Evolutionary conservation across 495 filamentous ascomycete genomes (phyloP), one percentile per base, ranked within the genome.

Genomic region (Echria macrotheca): DNA sequence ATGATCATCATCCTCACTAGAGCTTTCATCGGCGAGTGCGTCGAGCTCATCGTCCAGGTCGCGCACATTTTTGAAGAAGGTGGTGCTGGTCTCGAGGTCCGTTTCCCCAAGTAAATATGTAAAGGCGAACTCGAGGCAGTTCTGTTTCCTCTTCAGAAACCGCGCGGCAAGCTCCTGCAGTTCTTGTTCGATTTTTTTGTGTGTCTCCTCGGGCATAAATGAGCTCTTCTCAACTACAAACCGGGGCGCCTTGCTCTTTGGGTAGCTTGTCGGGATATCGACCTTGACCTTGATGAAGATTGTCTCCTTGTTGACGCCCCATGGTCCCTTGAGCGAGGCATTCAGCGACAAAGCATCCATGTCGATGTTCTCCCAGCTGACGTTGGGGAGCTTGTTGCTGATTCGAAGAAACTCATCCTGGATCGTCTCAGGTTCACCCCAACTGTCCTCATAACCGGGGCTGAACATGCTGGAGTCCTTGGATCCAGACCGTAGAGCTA

Each of bases 351-450:
- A 77, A 32, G 83, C 72, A 28, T 86, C 79, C 59, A 93, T 81
- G 64, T 95, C 78, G 33, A 95, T 86, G n/a, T 84, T 80, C 32
- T 96, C 89, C 66, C 91, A 94, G 40, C 71, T 80, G 29, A 96
- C 86, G 61, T 94, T 95, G 6, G 79, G 82, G 53, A 91, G 87
- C 52, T 84, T 89, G 24, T 81, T 81, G 44, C 85, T 86, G 22
- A 95, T 87, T 17, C 86, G 80, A 15, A 89, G 80, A 36, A 96
- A 88, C 62, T 96, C 91, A 53, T 94, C 89, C 41, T 87, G 87
- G 21, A 95, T 70, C 10, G 83, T 84, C 65, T 95, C 89, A 3
- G 81, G 81, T 14, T 80, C 74, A 54, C 86, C 87, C 86, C 88
- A 91, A 28, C 79, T 68, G 17, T 61, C 67, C 28, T 75, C 69